Evolutionary conservation across 2,329 filamentous ascomycete species (phyloP).

Genomic region (Hypoxylon sp.): DNA sequence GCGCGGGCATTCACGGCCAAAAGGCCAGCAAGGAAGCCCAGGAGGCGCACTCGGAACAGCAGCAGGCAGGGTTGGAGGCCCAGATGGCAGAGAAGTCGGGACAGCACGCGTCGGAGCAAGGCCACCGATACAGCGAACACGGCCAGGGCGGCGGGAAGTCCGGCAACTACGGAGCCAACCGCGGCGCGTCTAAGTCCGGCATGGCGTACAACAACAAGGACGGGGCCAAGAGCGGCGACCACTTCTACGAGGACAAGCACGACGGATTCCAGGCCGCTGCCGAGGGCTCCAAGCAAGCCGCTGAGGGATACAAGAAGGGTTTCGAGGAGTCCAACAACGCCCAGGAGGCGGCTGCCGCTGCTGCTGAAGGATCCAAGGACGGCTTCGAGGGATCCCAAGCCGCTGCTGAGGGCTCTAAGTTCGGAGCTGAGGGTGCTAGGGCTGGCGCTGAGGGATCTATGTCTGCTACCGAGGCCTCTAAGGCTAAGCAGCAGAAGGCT

Average conservation of each 20-base stretch:
- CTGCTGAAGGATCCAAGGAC: slow-evolving; percentile 6
- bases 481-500: slow-evolving; percentile 6
- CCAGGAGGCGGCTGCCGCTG: neutral
- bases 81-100: slow-evolving; percentile 10
- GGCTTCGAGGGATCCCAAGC: slow-evolving; percentile 12
- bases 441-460: slow-evolving; percentile 9
- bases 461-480: slow-evolving; percentile 14
- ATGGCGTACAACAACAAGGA: slow-evolving; percentile 38
- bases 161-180: slow-evolving; percentile 36
- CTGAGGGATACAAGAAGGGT: slow-evolving; percentile 3
- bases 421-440: slow-evolving; percentile 16
- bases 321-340: slow-evolving; percentile 22
- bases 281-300: slow-evolving; percentile 9
- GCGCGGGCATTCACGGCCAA: slow-evolving; percentile 6
- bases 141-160: slow-evolving; percentile 18
- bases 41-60: neutral
- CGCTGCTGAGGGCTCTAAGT: slow-evolving; percentile 16
- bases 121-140: slow-evolving; percentile 26
- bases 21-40: slow-evolving; percentile 4
- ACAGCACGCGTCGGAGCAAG: slow-evolving; percentile 16
- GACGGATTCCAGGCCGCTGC: slow-evolving; percentile 29
- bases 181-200: slow-evolving; percentile 37
- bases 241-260: slow-evolving; percentile 19
- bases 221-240: slow-evolving; percentile 32
- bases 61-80: slow-evolving; percentile 13